These are phyloP conservation scores for Colletotrichum sp. DNA, from an alignment of 2,329 filamentous ascomycete species.

Conservation along the genomic window DNA sequence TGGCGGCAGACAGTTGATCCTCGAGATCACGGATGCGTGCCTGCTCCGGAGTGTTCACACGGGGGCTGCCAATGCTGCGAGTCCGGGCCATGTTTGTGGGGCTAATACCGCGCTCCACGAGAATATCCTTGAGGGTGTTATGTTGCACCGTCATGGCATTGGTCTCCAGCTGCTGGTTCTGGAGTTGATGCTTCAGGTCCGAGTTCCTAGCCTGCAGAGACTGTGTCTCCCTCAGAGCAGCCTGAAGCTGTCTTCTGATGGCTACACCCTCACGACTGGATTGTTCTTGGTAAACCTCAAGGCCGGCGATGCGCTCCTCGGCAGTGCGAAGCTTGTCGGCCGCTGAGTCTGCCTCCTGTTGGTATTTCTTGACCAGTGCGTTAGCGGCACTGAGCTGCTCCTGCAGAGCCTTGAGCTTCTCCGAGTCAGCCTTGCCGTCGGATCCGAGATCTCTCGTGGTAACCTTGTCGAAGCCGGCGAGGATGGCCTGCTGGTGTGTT, in stretches of 20 bases:
- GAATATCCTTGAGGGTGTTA: conserved; percentile 89
- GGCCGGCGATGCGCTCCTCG: conserved; percentile 93
- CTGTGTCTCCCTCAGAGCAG: conserved; percentile 82
- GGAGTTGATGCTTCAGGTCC: conserved; percentile 81
- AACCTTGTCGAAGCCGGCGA: conserved; percentile 82
- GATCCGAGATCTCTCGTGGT: conserved; percentile 56
- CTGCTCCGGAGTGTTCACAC: conserved; percentile 80
- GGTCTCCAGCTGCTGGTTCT: conserved; percentile 89
- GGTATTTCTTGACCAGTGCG: conserved; percentile 83
- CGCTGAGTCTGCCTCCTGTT: conserved; percentile 84
- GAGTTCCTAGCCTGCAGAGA: conserved; percentile 80
- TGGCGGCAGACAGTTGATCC: conserved; percentile 78
- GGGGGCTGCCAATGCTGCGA: conserved; percentile 74
- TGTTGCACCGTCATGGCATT: conserved; percentile 93
- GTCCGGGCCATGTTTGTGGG: conserved; percentile 74
- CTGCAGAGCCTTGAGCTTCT: conserved; percentile 77
- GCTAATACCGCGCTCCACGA: conserved; percentile 87
- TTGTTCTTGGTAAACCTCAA: conserved; percentile 97
- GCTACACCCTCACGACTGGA: conserved; percentile 90
- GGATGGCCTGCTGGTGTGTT: conserved; percentile 81
- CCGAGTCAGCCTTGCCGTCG: conserved; percentile 56
- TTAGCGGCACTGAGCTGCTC: conserved; percentile 81
- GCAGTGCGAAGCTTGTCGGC: conserved; percentile 89
- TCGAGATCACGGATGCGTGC: conserved; percentile 84
- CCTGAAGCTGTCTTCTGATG: conserved; percentile 88